These are phyloP conservation scores for Nakataea oryzae DNA, from an alignment of 2,329 filamentous ascomycete species.

Conservation along the genomic window DNA sequence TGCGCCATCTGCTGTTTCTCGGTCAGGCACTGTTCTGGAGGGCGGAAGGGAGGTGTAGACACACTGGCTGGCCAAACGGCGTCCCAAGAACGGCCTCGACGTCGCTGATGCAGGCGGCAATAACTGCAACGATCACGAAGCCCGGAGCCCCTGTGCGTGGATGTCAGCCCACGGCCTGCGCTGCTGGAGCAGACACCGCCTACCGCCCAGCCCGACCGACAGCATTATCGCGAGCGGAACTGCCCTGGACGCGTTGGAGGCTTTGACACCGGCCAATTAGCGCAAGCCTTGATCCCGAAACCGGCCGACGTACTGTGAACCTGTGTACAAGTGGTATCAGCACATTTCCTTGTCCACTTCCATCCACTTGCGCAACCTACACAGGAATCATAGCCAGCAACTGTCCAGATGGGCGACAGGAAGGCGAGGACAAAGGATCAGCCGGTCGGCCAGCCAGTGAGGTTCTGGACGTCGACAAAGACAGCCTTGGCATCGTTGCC, in stretches of 20 bases:
- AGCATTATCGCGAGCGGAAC: constrained; percentile 46
- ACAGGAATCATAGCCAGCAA: constrained; percentile 45
- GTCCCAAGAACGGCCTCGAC: constrained; percentile 34
- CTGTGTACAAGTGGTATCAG: constrained; percentile 1
- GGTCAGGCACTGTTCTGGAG: too few species aligned
- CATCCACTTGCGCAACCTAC: constrained; percentile 24
- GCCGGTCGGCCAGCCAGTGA: constrained; percentile 45
- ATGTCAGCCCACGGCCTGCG: not conserved
- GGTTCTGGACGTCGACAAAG: constrained; percentile 44
- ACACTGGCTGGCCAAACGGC: constrained; percentile 41
- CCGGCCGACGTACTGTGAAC: constrained; percentile 8
- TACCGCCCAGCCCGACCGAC: constrained; percentile 37
- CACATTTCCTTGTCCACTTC: not conserved
- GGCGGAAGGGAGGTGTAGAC: constrained; percentile 32
- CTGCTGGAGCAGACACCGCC: not conserved
- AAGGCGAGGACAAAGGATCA: constrained; percentile 51
- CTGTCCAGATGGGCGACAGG: constrained; percentile 53
- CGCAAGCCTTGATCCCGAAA: not conserved
- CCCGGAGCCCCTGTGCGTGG: constrained; percentile 35
- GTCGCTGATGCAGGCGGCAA: constrained; percentile 47
- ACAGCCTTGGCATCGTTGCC: constrained; percentile 36
- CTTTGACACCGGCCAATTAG: constrained; percentile 34
- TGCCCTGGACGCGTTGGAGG: constrained; percentile 42
- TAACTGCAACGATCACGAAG: constrained; percentile 44
- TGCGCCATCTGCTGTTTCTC: constrained; percentile 20